Percentiles rank a stretch among this genome's conserved stretches.
Evolutionary conservation across 306 rosid genomes (phyloP).

Genomic region (Begonia masoniana): DNA sequence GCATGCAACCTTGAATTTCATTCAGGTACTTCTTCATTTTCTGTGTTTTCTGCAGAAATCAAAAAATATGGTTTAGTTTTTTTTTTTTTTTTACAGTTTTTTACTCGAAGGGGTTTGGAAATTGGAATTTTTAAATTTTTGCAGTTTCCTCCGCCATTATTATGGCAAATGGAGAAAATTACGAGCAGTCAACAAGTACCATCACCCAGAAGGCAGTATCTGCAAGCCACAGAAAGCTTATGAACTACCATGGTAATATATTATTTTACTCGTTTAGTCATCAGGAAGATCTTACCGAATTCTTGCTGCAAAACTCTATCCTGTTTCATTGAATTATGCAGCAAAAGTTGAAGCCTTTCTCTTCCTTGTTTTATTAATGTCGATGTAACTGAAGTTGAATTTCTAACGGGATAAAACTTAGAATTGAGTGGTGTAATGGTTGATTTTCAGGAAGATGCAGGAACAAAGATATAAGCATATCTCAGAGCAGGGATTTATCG

Average conservation of each 20-base stretch:
- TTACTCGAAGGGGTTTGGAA: not conserved
- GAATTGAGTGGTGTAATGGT: too few relatives aligned
- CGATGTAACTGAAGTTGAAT: too few relatives aligned
- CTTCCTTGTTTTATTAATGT: too few relatives aligned
- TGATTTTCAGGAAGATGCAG: conserved; percentile 30
- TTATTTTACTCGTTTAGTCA: not conserved
- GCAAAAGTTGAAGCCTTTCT: too few relatives aligned
- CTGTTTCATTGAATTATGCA: not conserved
- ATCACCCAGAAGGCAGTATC: conserved; percentile 14
- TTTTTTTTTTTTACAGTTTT: conserved; percentile 1
- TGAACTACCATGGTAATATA: conserved; percentile 24
- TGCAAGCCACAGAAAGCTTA: conserved; percentile 17
- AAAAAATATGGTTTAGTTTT: not conserved
- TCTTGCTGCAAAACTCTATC: not conserved
- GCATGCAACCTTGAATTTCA: conserved; percentile 20
- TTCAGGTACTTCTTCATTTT: conserved; percentile 21
- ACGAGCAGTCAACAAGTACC: conserved; percentile 16
- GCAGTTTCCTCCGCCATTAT: conserved; percentile 10
- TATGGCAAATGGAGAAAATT: conserved; percentile 15
- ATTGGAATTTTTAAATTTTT: not conserved
- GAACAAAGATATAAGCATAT: conserved; percentile 47
- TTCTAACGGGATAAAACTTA: too few relatives aligned
- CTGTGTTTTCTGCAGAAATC: not conserved
- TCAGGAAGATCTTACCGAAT: not conserved
- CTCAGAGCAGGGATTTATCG: conserved; percentile 33